These are phyloP conservation scores for Talaromyces proteolyticus DNA, from an alignment of 495 filamentous ascomycete species.

Conservation along the genomic window DNA sequence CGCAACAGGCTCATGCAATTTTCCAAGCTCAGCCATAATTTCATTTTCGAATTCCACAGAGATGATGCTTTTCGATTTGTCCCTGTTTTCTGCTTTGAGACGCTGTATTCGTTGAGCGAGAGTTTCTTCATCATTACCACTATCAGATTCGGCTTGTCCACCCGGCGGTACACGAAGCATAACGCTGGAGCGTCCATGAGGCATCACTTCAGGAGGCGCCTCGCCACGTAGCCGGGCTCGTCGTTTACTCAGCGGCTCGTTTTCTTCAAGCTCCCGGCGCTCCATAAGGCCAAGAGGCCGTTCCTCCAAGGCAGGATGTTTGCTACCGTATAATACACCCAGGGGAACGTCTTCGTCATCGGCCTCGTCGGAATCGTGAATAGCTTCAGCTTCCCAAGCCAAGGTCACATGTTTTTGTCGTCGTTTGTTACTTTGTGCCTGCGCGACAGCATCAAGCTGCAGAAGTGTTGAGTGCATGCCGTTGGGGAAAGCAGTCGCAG, in stretches of 20 bases:
- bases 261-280: constrained; percentile 78
- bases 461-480: constrained; percentile 87
- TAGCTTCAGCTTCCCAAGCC: constrained; percentile 77
- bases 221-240: constrained; percentile 70
- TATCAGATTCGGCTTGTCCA: constrained; percentile 17
- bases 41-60: constrained; percentile 76
- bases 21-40: constrained; percentile 66
- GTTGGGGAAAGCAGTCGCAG: constrained; percentile 57
- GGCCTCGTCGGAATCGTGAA: constrained; percentile 27
- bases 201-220: constrained; percentile 18
- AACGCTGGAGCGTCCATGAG: constrained; percentile 29
- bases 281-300: constrained; percentile 83
- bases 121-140: constrained; percentile 70
- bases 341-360: constrained; percentile 79
- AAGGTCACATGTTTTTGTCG: constrained; percentile 70
- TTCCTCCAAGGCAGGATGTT: constrained; percentile 48
- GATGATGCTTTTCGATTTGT: constrained; percentile 48
- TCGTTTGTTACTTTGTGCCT: constrained; percentile 73
- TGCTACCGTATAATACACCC: constrained; percentile 67
- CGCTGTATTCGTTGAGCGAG: constrained; percentile 69
- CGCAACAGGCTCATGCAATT: constrained; percentile 21
- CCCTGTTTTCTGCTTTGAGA: constrained; percentile 49
- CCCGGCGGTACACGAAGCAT: constrained; percentile 18
- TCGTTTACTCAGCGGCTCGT: constrained; percentile 77
- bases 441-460: constrained; percentile 84